Evolutionary conservation across 768 basidiomycete genomes (phyloP).

Genomic region (Termitomyces sp.): DNA sequence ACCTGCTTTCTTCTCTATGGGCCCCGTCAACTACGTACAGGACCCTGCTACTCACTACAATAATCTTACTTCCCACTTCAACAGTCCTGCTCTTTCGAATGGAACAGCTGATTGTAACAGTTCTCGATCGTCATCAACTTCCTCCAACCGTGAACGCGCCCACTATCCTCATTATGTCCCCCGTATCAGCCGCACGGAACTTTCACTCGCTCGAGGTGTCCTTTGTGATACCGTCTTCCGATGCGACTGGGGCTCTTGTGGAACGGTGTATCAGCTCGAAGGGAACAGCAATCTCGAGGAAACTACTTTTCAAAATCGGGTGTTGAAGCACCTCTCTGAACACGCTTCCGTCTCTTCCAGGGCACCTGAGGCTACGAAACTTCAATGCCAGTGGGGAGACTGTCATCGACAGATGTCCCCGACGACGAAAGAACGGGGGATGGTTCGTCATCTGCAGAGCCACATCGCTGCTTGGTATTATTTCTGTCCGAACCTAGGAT

Average conservation of each 20-base stretch:
- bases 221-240: not conserved
- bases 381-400: not conserved
- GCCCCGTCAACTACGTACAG: not conserved
- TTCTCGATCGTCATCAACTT: not conserved
- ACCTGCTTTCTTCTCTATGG: not conserved
- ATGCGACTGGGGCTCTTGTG: not conserved
- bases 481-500: not conserved
- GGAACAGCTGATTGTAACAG: not conserved
- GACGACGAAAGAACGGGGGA: not conserved
- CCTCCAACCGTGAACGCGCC: not conserved
- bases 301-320: not conserved
- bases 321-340: not conserved
- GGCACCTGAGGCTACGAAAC: not conserved
- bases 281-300: not conserved
- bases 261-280: not conserved
- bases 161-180: not conserved
- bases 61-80: not conserved
- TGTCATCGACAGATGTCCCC: not conserved
- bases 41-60: not conserved
- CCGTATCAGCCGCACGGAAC: not conserved
- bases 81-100: not conserved
- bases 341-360: not conserved
- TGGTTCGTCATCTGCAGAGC: constrained; percentile 1
- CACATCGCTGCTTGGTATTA: constrained; percentile 1
- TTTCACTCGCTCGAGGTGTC: not conserved